Base-by-base conservation (phyloP, 2,329 filamentous ascomycete species). In the Malbranchea cinnamomea region DNA sequence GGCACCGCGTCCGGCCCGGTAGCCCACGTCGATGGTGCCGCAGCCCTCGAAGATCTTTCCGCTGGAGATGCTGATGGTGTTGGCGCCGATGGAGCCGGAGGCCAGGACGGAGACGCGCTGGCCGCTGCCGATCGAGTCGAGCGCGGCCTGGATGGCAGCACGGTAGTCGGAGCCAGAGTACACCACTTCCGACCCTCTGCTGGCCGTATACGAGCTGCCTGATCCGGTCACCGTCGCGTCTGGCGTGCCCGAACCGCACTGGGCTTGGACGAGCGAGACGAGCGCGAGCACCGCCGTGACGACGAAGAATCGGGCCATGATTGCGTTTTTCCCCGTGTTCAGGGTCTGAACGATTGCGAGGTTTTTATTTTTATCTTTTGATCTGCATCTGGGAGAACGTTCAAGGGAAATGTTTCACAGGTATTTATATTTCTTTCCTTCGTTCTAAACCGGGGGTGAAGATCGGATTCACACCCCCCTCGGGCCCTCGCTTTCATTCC, bases 11-110 rank as follows among this genome's bases (percentile, higher is more conserved):
- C 62, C 65, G 20, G 43, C 40, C 4, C 47, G 54, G 32, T 44
- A 47, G 14, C 42, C 59, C 0, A 53, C 55, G 33, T 70, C 54
- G 45, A 72, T 67, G 25, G 66, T 69, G 23, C 68, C 67, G 43
- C 68, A 71, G 18, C 65, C 67, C 38, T 72, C 68, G 27, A 72
- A 70, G 23, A 54, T 71, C 47, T 68, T 68, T 33, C 67, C 66
- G 41, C 59, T 63, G 19, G 43, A 40, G 37, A 71, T 59, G 14
- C 6, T 23, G 28, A 34, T 35, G 24, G 30, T 29, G 30, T 39
- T 33, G 21, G 39, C 37, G 36, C 32, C 34, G 28, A 32, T 38
- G 24, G 35, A 37, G 17, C 33, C 50, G 41, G 50, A 54, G 36
- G 67, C 65, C 1, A 67, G 59, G 32, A 72, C 61, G 2, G 63